A percentile compares a stretch with the other conserved stretches of the same genome.
phyloP scores from a whole-genome alignment of 306 rosid genomes.

The Herpetospermum pedunculosum region DNA sequence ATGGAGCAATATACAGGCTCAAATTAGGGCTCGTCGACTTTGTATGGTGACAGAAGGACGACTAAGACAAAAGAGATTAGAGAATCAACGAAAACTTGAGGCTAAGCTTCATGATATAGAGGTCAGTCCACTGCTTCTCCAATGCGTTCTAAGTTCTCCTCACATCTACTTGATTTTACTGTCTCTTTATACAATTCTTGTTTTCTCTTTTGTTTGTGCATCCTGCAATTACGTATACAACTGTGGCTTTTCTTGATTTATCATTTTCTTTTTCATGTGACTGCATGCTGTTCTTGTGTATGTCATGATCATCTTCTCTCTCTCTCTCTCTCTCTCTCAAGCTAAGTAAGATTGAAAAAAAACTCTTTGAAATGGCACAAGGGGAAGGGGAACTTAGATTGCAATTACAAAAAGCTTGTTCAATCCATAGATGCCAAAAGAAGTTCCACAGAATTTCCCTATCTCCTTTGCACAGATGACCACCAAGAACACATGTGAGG shows the following conservation, averaged over 20 bases:
- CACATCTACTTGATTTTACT: neutral
- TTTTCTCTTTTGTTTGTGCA: neutral
- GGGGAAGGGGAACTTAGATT: neutral
- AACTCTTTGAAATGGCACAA: neutral
- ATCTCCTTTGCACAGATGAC: neutral
- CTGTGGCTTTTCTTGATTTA: neutral
- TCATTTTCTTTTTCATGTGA: neutral
- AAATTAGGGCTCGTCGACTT: conserved; percentile 66
- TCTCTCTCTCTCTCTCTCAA: neutral
- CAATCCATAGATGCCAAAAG: neutral
- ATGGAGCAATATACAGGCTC: conserved; percentile 75
- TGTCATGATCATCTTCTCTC: neutral
- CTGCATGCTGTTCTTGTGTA: neutral
- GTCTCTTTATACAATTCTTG: neutral
- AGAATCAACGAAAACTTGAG: conserved; percentile 83
- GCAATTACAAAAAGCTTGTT: neutral
- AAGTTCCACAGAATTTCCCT: neutral
- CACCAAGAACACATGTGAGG: neutral
- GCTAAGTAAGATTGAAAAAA: neutral
- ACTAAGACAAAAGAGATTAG: conserved; percentile 61
- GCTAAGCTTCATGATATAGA: conserved; percentile 81
- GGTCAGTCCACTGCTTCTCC: conserved; percentile 27
- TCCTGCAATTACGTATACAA: neutral
- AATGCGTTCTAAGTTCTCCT: neutral
- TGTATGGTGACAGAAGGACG: conserved; percentile 91